Evolutionary conservation across 495 filamentous ascomycete genomes (phyloP).

Genomic region (Lindgomyces ingoldianus): DNA sequence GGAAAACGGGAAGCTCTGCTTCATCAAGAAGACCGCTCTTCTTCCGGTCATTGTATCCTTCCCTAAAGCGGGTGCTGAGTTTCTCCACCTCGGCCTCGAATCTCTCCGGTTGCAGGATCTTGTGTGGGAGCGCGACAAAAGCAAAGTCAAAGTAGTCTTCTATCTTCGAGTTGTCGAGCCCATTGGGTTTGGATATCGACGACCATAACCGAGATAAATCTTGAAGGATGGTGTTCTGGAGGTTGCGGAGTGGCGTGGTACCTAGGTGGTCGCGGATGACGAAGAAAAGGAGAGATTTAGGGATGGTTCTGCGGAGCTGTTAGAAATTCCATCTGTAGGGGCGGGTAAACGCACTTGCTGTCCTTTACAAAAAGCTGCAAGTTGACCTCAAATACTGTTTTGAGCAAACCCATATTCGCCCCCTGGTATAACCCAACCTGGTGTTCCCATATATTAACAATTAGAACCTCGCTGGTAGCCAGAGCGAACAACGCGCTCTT

Average conservation of each 20-base stretch:
- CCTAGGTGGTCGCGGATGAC: constrained; percentile 97
- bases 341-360: constrained; percentile 65
- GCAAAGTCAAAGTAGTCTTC: constrained; percentile 98
- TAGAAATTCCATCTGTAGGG: constrained; percentile 19
- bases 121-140: constrained; percentile 93
- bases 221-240: constrained; percentile 85
- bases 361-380: constrained; percentile 94
- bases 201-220: constrained; percentile 91
- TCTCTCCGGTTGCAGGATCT: constrained; percentile 92
- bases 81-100: constrained; percentile 79
- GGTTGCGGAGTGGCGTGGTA: constrained; percentile 80
- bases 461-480: constrained; percentile 95
- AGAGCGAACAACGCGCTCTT: constrained; percentile 96
- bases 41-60: constrained; percentile 69
- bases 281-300: constrained; percentile 93
- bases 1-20: constrained; percentile 73
- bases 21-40: constrained; percentile 57
- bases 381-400: constrained; percentile 99
- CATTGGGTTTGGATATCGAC: constrained; percentile 83
- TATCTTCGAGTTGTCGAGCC: constrained; percentile 83
- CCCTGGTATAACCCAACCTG: constrained; percentile 98
- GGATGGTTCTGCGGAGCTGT: constrained; percentile 64
- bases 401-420: constrained; percentile 96
- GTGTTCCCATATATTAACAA: constrained; percentile 99
- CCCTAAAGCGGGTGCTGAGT: constrained; percentile 76